Percentiles rank a stretch among this genome's conserved stretches.
Conservation (phyloP, 1,284 basidiomycete species). For the Anthracocystis panici-leucophaei region DNA sequence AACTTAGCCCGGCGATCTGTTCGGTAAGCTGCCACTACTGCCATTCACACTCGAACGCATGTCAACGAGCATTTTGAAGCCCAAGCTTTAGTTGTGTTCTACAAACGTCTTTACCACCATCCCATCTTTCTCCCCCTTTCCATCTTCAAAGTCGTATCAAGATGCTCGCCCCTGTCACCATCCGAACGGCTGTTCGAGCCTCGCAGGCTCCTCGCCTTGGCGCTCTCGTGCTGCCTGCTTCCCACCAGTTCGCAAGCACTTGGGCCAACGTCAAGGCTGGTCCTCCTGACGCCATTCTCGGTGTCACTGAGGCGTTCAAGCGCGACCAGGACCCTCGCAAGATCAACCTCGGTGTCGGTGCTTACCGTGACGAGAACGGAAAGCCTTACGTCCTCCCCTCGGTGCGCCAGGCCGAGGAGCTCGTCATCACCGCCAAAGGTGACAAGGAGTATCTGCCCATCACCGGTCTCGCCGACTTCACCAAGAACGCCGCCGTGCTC, state of each 20-base stretch:
- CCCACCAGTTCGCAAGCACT: constrained; percentile 74
- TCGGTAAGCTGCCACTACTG: constrained; percentile 13
- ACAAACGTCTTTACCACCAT: constrained; percentile 9
- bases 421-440: constrained; percentile 77
- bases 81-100: background rate
- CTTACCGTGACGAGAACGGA: constrained; percentile 91
- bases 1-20: constrained; percentile 25
- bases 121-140: background rate
- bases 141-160: constrained; percentile 9
- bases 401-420: constrained; percentile 91
- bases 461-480: constrained; percentile 89
- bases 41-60: background rate
- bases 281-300: constrained; percentile 92
- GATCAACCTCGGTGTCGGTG: constrained; percentile 88
- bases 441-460: constrained; percentile 99
- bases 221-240: constrained; percentile 39
- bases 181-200: constrained; percentile 46
- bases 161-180: constrained; percentile 44
- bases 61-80: background rate
- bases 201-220: constrained; percentile 35
- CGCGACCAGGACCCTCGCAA: constrained; percentile 84
- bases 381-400: constrained; percentile 94
- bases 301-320: constrained; percentile 96
- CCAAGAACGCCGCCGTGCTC: constrained; percentile 86
- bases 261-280: constrained; percentile 88